Evolutionary conservation across 139 green algal genomes (phyloP).

Genomic region (Trebouxia sp.): DNA sequence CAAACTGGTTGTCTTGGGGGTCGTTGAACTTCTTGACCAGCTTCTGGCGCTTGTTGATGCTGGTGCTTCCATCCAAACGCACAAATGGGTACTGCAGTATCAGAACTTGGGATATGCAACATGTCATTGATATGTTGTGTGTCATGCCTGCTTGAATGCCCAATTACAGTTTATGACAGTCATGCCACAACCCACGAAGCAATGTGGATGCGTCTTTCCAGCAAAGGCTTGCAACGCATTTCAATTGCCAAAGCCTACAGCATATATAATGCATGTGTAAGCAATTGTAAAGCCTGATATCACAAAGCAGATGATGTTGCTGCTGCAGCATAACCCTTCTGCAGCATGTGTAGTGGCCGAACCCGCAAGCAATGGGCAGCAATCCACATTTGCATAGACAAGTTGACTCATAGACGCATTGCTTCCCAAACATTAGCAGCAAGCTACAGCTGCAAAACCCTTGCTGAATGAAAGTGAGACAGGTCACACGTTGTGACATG

Average conservation of each 20-base stretch:
- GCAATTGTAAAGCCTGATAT: too few relatives aligned
- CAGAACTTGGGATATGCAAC: background rate
- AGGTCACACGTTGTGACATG: background rate
- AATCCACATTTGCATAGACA: background rate
- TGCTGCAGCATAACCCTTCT: too few relatives aligned
- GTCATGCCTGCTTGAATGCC: too few relatives aligned
- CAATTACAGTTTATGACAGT: too few relatives aligned
- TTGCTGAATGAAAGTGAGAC: background rate
- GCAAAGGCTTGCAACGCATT: too few relatives aligned
- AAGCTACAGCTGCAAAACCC: background rate
- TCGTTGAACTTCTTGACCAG: constrained; percentile 82
- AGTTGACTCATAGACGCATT: background rate
- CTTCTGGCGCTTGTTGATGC: constrained; percentile 93
- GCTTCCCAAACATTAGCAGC: background rate
- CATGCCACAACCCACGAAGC: too few relatives aligned
- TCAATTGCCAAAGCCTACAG: too few relatives aligned
- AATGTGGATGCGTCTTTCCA: background rate
- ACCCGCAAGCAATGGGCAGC: background rate
- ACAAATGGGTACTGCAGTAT: constrained; percentile 77
- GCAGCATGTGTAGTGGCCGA: too few relatives aligned
- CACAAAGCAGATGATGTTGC: too few relatives aligned
- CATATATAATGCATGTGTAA: too few relatives aligned
- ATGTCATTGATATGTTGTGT: too few relatives aligned
- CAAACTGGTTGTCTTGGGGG: constrained; percentile 79
- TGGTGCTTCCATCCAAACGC: constrained; percentile 90